Conservation (phyloP, 306 rosid species). For the Trichosanthes cucumerina region DNA sequence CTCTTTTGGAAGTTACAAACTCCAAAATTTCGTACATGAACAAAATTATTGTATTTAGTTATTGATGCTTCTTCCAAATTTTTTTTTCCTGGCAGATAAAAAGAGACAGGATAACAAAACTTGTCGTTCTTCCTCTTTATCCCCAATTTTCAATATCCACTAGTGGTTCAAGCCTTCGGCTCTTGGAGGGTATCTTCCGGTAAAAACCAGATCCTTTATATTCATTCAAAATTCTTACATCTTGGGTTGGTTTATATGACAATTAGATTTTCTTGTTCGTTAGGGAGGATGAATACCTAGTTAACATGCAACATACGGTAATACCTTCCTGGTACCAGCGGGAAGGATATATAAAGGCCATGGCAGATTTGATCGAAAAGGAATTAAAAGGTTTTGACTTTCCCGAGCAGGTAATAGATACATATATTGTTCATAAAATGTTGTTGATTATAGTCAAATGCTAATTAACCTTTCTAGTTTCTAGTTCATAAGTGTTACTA, state of each 20-base stretch:
- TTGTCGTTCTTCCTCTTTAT: constrained; percentile 98
- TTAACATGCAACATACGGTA: constrained; percentile 97
- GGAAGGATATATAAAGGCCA: constrained; percentile 89
- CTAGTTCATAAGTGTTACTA: not conserved
- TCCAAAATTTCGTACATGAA: not conserved
- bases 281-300: constrained; percentile 91
- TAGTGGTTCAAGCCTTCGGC: constrained; percentile 94
- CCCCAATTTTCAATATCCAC: constrained; percentile 99
- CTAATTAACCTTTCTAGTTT: not conserved
- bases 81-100: constrained; percentile 45
- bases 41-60: constrained; percentile 8
- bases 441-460: not conserved
- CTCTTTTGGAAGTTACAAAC: not conserved
- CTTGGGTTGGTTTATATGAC: constrained; percentile 11
- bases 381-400: constrained; percentile 49
- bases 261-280: constrained; percentile 16
- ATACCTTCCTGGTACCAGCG: constrained; percentile 99
- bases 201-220: constrained; percentile 17
- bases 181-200: constrained; percentile 95
- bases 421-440: constrained; percentile 1
- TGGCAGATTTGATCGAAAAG: constrained; percentile 86
- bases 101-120: constrained; percentile 78
- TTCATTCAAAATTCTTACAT: constrained; percentile 1
- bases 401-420: constrained; percentile 48
- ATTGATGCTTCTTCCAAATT: constrained; percentile 16